These are phyloP conservation scores for Glycine tomentella DNA, from an alignment of 306 rosid genomes.

Conservation along the genomic window DNA sequence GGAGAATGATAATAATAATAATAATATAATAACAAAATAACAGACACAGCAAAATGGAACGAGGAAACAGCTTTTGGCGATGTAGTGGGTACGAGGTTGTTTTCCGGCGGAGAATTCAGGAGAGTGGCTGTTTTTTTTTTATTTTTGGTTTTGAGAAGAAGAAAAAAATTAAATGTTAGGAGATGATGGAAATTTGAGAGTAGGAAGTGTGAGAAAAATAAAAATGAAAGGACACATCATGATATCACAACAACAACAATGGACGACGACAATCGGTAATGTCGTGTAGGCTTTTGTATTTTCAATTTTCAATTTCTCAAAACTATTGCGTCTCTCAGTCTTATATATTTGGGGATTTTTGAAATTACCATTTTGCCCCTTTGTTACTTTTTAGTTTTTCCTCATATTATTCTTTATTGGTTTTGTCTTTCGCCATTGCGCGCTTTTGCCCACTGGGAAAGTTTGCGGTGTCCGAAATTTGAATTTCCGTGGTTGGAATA, in stretches of 20 bases:
- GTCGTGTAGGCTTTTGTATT: conserved; percentile 17
- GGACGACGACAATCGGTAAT: not conserved
- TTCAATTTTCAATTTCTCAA: conserved; percentile 33
- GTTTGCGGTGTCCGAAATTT: conserved; percentile 8
- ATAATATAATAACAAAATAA: conserved; percentile 20
- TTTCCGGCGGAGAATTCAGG: conserved; percentile 31
- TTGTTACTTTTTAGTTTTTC: not conserved
- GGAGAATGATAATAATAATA: conserved; percentile 13
- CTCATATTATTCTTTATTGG: not conserved
- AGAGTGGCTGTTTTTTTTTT: too few species aligned
- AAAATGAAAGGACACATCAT: not conserved
- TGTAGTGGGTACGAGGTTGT: not conserved
- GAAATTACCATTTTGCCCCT: conserved; percentile 43
- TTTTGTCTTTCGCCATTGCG: conserved; percentile 16
- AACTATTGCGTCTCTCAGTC: not conserved
- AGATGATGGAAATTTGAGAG: conserved; percentile 51
- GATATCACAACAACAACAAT: not conserved
- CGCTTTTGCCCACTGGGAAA: conserved; percentile 13
- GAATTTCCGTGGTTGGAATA: not conserved
- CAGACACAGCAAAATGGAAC: not conserved
- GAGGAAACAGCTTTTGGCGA: not conserved
- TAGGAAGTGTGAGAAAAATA: conserved; percentile 4
- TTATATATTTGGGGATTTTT: conserved; percentile 9
- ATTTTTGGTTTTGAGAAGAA: not conserved
- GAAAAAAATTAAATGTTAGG: not conserved